A percentile compares a stretch with the other conserved stretches of the same genome.
Conservation (phyloP, 2,329 filamentous ascomycete species). For the Peltaster fructicola region DNA sequence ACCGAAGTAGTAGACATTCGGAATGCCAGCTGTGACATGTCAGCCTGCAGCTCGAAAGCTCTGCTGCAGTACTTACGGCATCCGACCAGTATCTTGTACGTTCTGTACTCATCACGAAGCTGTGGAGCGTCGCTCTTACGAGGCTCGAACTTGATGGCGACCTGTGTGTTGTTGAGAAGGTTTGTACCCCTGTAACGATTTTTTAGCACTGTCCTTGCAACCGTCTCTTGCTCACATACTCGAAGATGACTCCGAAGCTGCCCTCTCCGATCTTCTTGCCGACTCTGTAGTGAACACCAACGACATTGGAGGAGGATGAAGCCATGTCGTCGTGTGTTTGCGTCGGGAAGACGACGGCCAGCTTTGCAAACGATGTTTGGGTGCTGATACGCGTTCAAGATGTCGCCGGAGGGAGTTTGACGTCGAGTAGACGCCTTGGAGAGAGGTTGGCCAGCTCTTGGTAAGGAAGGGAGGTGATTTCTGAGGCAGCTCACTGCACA, state of each 20-base stretch:
- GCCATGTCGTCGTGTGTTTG: constrained; percentile 42
- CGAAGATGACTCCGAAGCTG: constrained; percentile 96
- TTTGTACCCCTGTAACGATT: no score
- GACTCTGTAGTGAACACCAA: constrained; percentile 95
- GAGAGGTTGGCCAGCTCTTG: no score
- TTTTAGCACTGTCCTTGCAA: constrained; percentile 88
- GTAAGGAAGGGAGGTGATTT: no score
- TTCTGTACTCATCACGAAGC: constrained; percentile 93
- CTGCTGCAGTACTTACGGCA: constrained; percentile 58
- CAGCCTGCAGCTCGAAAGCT: no score
- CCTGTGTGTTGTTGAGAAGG: constrained; percentile 95
- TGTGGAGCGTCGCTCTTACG: constrained; percentile 97
- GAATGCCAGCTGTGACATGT: constrained; percentile 62
- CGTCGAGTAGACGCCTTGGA: no score
- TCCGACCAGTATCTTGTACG: constrained; percentile 97
- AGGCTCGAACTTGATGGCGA: constrained; percentile 99
- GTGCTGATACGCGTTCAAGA: no score
- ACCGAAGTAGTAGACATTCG: constrained; percentile 98
- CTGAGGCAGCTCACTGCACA: no score
- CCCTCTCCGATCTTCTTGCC: constrained; percentile 99
- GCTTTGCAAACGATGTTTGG: no score
- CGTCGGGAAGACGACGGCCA: no score
- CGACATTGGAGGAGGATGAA: constrained; percentile 85
- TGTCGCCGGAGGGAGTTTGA: no score
- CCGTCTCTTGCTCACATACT: no score